phyloP scores from a whole-genome alignment of 345 rosid species.

The Eucalyptus sp. region DNA sequence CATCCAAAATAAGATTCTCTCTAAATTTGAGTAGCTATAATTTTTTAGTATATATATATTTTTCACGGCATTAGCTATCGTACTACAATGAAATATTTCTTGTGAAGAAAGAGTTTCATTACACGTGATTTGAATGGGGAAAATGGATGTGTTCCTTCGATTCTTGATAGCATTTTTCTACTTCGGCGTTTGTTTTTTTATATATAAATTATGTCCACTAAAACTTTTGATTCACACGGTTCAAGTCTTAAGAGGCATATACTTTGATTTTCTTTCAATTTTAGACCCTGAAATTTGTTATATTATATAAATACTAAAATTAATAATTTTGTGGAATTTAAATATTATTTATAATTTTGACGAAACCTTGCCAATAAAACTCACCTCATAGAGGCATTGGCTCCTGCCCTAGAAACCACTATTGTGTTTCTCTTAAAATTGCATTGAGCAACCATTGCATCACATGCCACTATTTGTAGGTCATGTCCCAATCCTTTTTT shows the following conservation, averaged over 20 bases:
- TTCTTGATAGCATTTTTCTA: not conserved
- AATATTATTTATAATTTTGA: too few species aligned
- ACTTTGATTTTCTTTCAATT: not conserved
- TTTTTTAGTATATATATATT: not conserved
- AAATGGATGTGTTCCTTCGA: not conserved
- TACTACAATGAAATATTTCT: not conserved
- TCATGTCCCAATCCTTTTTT: too few species aligned
- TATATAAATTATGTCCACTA: not conserved
- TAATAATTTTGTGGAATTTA: not conserved
- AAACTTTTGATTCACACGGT: not conserved
- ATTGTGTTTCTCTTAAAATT: not conserved
- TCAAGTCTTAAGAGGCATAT: not conserved
- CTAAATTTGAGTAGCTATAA: not conserved
- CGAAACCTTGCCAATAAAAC: too few species aligned
- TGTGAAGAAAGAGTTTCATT: not conserved
- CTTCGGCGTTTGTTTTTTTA: fast-evolving
- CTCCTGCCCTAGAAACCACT: not conserved
- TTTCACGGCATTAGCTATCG: not conserved
- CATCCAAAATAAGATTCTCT: not conserved
- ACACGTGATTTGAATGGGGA: not conserved
- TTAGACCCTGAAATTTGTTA: not conserved
- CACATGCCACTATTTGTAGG: not conserved
- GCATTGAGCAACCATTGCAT: not conserved
- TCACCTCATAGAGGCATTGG: not conserved
- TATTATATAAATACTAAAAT: not conserved